A percentile compares a stretch with the other conserved stretches of the same genome.
These are phyloP conservation scores for Pseudonitzschia multistriata DNA, from an alignment of 108 stramenopile genomes.

Conservation along the genomic window DNA sequence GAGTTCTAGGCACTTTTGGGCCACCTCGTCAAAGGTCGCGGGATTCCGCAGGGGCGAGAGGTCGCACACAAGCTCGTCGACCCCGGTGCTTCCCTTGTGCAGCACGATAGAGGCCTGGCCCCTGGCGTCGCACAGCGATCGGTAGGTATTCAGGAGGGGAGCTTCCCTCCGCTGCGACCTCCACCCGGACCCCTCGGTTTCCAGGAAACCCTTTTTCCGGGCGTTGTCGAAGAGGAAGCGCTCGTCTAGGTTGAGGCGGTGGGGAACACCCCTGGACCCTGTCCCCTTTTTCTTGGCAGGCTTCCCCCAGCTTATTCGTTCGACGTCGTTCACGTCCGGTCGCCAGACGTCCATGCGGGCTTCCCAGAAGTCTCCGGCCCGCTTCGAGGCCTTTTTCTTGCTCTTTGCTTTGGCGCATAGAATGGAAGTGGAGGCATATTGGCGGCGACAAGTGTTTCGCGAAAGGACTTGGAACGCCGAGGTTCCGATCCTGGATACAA, in stretches of 20 bases:
- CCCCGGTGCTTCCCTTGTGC: conserved; percentile 57
- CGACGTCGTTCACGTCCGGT: conserved; percentile 77
- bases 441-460: not conserved
- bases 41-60: conserved; percentile 72
- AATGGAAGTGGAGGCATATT: not conserved
- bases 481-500: not conserved
- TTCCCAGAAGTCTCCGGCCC: conserved; percentile 41
- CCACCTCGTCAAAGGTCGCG: conserved; percentile 41
- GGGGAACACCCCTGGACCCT: conserved; percentile 73
- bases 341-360: conserved; percentile 63
- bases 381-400: not conserved
- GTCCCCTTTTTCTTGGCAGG: conserved; percentile 86
- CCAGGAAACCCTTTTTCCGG: conserved; percentile 69
- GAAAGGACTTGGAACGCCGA: not conserved
- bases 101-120: conserved; percentile 64
- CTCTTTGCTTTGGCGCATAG: not conserved
- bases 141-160: conserved; percentile 77
- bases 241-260: conserved; percentile 78
- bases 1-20: conserved; percentile 27
- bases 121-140: conserved; percentile 79
- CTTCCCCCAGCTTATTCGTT: conserved; percentile 78
- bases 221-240: conserved; percentile 74
- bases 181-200: conserved; percentile 72
- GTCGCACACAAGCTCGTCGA: conserved; percentile 75
- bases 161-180: conserved; percentile 74